Evolutionary conservation across 2,329 filamentous ascomycete species (phyloP).

Genomic region (Phaeosphaeria sp.): DNA sequence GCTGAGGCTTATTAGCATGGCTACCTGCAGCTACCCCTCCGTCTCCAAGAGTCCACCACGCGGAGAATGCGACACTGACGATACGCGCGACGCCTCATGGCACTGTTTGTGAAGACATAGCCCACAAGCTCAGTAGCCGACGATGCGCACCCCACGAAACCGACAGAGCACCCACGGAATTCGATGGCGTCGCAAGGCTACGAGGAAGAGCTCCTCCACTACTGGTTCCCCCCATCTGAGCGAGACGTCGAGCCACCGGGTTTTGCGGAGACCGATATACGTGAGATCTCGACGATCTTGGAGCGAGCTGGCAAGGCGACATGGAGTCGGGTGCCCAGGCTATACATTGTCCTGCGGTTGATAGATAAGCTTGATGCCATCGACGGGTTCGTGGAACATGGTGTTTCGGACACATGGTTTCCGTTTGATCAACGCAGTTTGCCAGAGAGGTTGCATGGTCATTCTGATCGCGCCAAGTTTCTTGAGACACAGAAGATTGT

Average conservation of each 20-base stretch:
- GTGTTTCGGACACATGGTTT: slow-evolving; percentile 13
- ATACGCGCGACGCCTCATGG: neutral
- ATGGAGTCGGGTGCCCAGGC: slow-evolving; percentile 21
- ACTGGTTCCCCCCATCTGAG: slow-evolving; percentile 3
- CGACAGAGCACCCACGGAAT: neutral
- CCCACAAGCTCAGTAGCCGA: neutral
- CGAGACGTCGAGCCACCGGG: neutral
- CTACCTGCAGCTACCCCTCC: neutral
- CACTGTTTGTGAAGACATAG: neutral
- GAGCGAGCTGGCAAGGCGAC: slow-evolving; percentile 4
- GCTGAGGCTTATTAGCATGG: neutral
- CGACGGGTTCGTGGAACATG: slow-evolving; percentile 16
- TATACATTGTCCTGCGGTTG: slow-evolving; percentile 20
- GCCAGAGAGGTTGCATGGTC: slow-evolving; percentile 7
- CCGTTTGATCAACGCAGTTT: slow-evolving; percentile 16
- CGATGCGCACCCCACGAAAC: neutral
- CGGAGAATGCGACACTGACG: neutral
- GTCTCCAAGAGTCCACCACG: neutral
- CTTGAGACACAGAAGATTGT: slow-evolving; percentile 20
- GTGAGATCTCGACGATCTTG: slow-evolving; percentile 16
- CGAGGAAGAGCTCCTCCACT: slow-evolving; percentile 9
- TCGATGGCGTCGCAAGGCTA: slow-evolving; percentile 7
- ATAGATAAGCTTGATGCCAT: slow-evolving; percentile 15
- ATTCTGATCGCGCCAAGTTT: slow-evolving; percentile 9
- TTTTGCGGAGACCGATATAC: slow-evolving; percentile 13